Percentiles rank a stretch among this genome's conserved stretches.
These are phyloP conservation scores for Serendipita sp. DNA, from an alignment of 768 basidiomycete genomes.

Conservation along the genomic window DNA sequence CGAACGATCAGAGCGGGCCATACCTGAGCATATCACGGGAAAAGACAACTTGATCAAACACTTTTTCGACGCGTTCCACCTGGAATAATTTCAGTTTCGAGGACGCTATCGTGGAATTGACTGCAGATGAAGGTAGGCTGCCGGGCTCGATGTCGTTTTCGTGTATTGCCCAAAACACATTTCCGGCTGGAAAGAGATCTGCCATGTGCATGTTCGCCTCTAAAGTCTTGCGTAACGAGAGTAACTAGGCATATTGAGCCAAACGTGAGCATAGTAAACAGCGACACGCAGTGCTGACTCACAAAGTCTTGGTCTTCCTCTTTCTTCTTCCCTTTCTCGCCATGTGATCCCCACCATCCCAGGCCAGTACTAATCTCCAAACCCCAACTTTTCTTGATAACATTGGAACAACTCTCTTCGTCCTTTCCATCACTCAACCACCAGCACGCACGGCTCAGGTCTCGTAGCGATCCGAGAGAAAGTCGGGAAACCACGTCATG, in stretches of 20 bases:
- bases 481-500: constrained; percentile 68
- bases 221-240: constrained; percentile 65
- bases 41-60: constrained; percentile 70
- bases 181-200: constrained; percentile 60
- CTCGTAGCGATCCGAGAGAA: constrained; percentile 60
- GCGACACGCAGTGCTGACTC: background rate
- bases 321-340: constrained; percentile 14
- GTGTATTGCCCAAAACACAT: constrained; percentile 64
- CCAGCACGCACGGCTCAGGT: constrained; percentile 55
- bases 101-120: constrained; percentile 10
- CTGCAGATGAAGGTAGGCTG: constrained; percentile 21
- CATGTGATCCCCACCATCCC: constrained; percentile 5
- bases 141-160: constrained; percentile 52
- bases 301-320: constrained; percentile 19
- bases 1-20: constrained; percentile 13
- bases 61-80: constrained; percentile 57
- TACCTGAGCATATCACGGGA: constrained; percentile 70
- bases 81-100: constrained; percentile 47
- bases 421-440: constrained; percentile 67
- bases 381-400: constrained; percentile 12
- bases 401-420: constrained; percentile 15
- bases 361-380: constrained; percentile 12
- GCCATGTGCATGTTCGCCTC: constrained; percentile 69
- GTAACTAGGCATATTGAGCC: constrained; percentile 38
- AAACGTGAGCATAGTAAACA: constrained; percentile 3